phyloP scores from a whole-genome alignment of 257 asterid genomes.

The Nicotiana undulata region DNA sequence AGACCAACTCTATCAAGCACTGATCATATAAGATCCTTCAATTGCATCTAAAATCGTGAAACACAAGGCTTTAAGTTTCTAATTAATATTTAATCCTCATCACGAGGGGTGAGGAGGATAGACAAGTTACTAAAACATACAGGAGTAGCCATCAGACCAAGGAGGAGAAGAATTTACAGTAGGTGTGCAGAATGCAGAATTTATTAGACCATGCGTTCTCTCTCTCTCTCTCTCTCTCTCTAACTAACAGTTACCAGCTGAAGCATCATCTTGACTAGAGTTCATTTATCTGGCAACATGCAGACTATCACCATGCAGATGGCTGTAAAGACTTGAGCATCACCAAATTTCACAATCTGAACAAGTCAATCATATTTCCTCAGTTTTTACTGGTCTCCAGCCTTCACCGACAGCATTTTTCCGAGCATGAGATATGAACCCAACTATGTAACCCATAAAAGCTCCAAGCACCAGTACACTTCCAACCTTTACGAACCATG shows the following conservation, averaged over 20 bases:
- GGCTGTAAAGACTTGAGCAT: neutral
- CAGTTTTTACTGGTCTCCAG: slow-evolving; percentile 69
- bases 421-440: slow-evolving; percentile 41
- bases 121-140: neutral
- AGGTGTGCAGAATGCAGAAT: neutral
- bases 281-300: neutral
- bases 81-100: neutral
- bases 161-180: neutral
- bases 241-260: neutral
- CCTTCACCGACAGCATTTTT: slow-evolving; percentile 24
- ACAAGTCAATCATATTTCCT: slow-evolving; percentile 21
- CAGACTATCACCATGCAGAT: neutral
- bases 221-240: neutral
- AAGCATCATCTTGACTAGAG: neutral
- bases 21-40: neutral
- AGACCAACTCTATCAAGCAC: neutral
- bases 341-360: neutral
- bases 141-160: neutral
- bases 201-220: neutral
- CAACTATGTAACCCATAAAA: slow-evolving; percentile 58
- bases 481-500: slow-evolving; percentile 50
- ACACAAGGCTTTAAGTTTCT: neutral
- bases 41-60: neutral
- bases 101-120: neutral
- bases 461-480: slow-evolving; percentile 63